phyloP scores from a whole-genome alignment of 495 filamentous ascomycete species.

The Staphylotrichum longicolle region DNA sequence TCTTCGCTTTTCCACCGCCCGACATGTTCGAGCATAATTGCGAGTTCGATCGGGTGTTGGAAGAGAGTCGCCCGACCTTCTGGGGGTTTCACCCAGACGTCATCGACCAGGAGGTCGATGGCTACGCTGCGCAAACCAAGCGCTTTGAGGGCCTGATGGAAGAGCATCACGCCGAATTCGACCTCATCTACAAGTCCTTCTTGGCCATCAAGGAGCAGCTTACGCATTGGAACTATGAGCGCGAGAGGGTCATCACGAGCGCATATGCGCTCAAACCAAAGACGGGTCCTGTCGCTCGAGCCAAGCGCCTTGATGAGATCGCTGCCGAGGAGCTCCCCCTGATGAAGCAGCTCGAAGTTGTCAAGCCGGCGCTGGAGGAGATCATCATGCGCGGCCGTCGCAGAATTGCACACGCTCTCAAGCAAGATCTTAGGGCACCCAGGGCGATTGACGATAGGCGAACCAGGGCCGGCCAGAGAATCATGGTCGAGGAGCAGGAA shows the following conservation, averaged over 20 bases:
- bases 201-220: not conserved
- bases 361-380: not conserved
- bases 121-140: not conserved
- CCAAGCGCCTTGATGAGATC: not conserved
- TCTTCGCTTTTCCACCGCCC: conserved; percentile 9
- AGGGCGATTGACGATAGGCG: not conserved
- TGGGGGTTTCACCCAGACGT: not conserved
- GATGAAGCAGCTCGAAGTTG: not conserved
- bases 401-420: not conserved
- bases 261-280: not conserved
- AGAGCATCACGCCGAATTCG: not conserved
- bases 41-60: conserved; percentile 3
- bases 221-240: not conserved
- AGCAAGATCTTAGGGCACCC: not conserved
- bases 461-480: not conserved
- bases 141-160: not conserved
- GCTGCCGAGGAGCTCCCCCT: not conserved
- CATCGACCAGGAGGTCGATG: conserved; percentile 8
- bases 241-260: conserved; percentile 1
- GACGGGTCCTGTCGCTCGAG: not conserved
- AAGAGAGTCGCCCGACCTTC: not conserved
- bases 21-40: conserved; percentile 15
- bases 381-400: not conserved
- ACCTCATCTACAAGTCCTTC: not conserved
- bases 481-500: not conserved